Evolutionary conservation across 2,329 filamentous ascomycete genomes (phyloP).

Genomic region (Rutstroemia sp.): DNA sequence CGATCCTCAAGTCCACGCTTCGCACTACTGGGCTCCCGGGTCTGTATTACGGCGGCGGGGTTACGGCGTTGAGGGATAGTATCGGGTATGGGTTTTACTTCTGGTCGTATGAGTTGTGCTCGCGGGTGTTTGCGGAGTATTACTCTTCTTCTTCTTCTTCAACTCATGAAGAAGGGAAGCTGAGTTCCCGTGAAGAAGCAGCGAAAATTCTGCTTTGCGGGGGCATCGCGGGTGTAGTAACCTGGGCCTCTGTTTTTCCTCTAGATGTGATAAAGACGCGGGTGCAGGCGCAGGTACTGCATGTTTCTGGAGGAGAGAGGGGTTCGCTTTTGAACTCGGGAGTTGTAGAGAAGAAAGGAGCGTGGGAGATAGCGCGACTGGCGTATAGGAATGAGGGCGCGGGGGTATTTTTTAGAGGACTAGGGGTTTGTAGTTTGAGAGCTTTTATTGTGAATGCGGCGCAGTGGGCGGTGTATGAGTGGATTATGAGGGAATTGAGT

Average conservation of each 20-base stretch:
- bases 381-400: conserved; percentile 59
- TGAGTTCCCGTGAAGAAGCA: conserved; percentile 36
- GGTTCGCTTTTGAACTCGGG: conserved; percentile 26
- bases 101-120: conserved; percentile 79
- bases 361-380: conserved; percentile 55
- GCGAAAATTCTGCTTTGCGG: conserved; percentile 71
- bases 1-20: conserved; percentile 55
- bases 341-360: conserved; percentile 34
- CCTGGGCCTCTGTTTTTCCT: conserved; percentile 87
- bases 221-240: conserved; percentile 77
- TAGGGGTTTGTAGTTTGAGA: conserved; percentile 74
- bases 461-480: conserved; percentile 89
- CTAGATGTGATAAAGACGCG: conserved; percentile 89
- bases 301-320: conserved; percentile 15
- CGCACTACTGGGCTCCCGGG: conserved; percentile 55
- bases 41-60: conserved; percentile 70
- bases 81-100: conserved; percentile 98
- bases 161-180: background rate
- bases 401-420: conserved; percentile 61
- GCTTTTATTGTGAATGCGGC: conserved; percentile 92
- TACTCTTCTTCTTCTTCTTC: background rate
- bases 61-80: conserved; percentile 77
- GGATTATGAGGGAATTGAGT: conserved; percentile 60
- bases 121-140: conserved; percentile 33
- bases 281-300: conserved; percentile 63